Evolutionary conservation across 169 alveolate genomes (phyloP).

Genomic region (Plasmodium malariae): DNA sequence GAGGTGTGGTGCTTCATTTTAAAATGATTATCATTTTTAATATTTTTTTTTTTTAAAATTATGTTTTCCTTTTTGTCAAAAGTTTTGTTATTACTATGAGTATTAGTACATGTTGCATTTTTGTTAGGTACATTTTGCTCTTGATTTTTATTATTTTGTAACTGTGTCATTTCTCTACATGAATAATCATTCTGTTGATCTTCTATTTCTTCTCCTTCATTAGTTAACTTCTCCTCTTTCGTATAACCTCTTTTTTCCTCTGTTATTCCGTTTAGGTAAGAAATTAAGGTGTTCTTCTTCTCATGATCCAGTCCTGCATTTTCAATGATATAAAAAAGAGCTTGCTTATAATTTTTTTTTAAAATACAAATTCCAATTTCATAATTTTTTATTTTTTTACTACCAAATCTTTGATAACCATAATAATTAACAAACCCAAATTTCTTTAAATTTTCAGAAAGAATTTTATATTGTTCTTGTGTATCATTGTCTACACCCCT

Average conservation of each 20-base stretch:
- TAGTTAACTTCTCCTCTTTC: neutral
- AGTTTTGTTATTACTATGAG: neutral
- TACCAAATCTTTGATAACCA: constrained; percentile 96
- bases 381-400: constrained; percentile 91
- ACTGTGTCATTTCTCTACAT: constrained; percentile 65
- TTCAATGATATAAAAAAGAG: constrained; percentile 81
- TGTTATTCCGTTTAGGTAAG: constrained; percentile 12
- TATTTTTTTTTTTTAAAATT: constrained; percentile 12
- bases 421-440: constrained; percentile 95
- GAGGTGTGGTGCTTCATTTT: constrained; percentile 8
- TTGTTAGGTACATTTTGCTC: constrained; percentile 57
- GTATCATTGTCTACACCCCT: constrained; percentile 82
- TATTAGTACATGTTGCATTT: neutral
- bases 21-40: constrained; percentile 12
- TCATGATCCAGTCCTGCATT: constrained; percentile 74
- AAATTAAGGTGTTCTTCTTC: constrained; percentile 25
- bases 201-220: neutral
- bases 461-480: constrained; percentile 67
- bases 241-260: constrained; percentile 11
- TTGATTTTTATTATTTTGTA: constrained; percentile 69
- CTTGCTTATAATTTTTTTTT: constrained; percentile 86
- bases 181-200: neutral
- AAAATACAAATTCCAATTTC: constrained; percentile 91
- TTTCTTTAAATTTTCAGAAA: constrained; percentile 84
- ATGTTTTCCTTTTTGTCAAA: neutral